Base-by-base conservation (phyloP, 1,139 yeast species). In the Yamadazyma epiphylla region DNA sequence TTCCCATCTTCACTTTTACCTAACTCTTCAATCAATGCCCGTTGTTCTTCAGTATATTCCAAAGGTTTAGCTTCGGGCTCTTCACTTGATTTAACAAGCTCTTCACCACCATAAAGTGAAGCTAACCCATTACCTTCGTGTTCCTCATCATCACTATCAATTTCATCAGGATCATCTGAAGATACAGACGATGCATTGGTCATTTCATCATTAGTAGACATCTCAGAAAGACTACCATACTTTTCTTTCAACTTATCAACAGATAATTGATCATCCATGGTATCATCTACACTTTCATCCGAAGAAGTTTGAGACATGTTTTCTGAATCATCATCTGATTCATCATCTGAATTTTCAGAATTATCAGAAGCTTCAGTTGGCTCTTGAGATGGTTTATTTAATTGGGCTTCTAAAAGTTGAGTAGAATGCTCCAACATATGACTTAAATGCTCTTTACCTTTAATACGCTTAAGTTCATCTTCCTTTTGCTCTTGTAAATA, bases 371-470 rank as follows among this genome's bases (percentile, higher is more conserved):
- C 48, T 1, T 44, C 52, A 12, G 48, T 46, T 3, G 42, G 46
- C 30, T 49, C 57, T 13, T 51, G 42, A 3, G 62, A 52, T 9
- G 64, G 57, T 22, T 61, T 57, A 25, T 74, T 71, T 31, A 84
- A 59, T 42, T 91, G 95, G 0, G 95, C 94, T 42, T 88, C 96
- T 22, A 91, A 65, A 28, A 91, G 70, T 50, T 85, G 91, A 0
- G 96, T 87, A 17, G 96, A 87, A 47, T 89, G 94, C 45, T 89
- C 95, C 39, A 91, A 63, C 72, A 91, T 89, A 51, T 86, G 83
- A 39, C 88, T 80, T 39, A 91, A 68, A 51, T 89, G 96, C 43
- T 85, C 84, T 51, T 91, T 84, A 22, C 96, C 96, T 51, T 81
- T 80, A 8, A 74, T 69, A 51, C 77, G 65, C 65, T 85, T 75